Evolutionary conservation across 139 green algal species (phyloP).

Genomic region (Chlorella sorokiniana): DNA sequence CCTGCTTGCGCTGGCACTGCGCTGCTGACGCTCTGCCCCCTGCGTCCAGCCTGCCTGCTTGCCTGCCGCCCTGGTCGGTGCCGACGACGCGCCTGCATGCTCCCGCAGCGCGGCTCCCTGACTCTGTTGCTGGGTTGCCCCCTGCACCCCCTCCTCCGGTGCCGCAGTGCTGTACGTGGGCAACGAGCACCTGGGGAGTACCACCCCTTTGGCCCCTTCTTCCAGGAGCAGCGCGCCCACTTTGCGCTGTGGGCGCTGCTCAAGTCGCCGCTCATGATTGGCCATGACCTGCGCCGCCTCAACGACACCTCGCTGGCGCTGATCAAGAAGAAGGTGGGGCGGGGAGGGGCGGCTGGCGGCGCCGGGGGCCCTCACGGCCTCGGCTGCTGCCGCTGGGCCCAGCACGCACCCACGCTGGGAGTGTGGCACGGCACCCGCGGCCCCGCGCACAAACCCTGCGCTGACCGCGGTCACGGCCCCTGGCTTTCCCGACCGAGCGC

Average conservation of each 20-base stretch:
- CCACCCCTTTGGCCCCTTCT: constrained; percentile 24
- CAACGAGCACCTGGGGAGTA: constrained; percentile 41
- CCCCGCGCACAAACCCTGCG: not conserved
- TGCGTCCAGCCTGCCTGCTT: too few species aligned
- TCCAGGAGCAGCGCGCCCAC: constrained; percentile 53
- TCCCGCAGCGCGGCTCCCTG: too few species aligned
- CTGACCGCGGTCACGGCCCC: too few species aligned
- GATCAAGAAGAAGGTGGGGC: constrained; percentile 32
- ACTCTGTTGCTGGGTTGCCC: not conserved
- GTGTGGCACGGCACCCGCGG: not conserved
- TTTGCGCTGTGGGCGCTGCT: constrained; percentile 75
- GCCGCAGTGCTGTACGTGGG: constrained; percentile 44
- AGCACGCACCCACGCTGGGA: too few species aligned
- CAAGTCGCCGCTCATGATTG: constrained; percentile 69
- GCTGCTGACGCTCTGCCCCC: too few species aligned
- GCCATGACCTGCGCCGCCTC: constrained; percentile 48
- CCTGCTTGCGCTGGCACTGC: too few species aligned
- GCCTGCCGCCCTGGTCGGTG: too few species aligned
- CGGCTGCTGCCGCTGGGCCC: too few species aligned
- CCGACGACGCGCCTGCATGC: not conserved
- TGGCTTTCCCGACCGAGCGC: not conserved
- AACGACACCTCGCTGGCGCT: constrained; percentile 29
- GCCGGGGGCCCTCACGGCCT: not conserved
- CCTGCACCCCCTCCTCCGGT: not conserved
- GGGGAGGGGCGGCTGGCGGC: not conserved